phyloP scores from a whole-genome alignment of 2,329 filamentous ascomycete species.

The Chaetomium globosum region DNA sequence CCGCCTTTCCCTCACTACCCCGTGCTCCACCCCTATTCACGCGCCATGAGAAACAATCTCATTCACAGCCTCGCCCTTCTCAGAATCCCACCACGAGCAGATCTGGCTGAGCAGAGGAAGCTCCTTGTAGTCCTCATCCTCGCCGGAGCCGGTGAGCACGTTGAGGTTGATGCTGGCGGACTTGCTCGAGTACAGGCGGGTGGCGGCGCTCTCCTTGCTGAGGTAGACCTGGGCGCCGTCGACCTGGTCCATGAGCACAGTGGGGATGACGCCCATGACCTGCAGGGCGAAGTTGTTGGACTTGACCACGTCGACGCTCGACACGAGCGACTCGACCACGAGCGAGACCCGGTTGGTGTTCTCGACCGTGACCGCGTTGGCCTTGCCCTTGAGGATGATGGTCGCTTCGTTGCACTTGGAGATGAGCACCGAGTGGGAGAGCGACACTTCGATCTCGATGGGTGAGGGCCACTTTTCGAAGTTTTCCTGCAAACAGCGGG shows the following conservation, averaged over 20 bases:
- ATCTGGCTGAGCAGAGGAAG: conserved; percentile 88
- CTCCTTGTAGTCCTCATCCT: conserved; percentile 82
- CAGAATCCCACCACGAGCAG: conserved; percentile 70
- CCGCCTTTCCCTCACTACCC: background rate
- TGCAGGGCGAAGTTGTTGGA: conserved; percentile 93
- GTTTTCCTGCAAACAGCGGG: conserved; percentile 68
- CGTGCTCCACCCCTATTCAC: conserved; percentile 46
- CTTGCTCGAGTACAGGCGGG: conserved; percentile 89
- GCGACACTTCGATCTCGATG: conserved; percentile 77
- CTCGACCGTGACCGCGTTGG: conserved; percentile 94
- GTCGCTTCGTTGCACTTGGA: conserved; percentile 89
- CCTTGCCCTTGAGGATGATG: conserved; percentile 87
- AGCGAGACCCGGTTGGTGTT: conserved; percentile 84
- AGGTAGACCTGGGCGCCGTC: conserved; percentile 89
- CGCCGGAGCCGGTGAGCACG: conserved; percentile 67
- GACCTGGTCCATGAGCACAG: conserved; percentile 88
- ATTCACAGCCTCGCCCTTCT: conserved; percentile 74
- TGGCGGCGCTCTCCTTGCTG: conserved; percentile 72
- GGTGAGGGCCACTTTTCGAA: conserved; percentile 75
- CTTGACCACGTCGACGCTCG: conserved; percentile 92
- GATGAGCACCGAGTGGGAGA: conserved; percentile 89
- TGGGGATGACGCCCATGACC: conserved; percentile 75
- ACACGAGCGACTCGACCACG: conserved; percentile 85
- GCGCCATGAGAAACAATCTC: conserved; percentile 96
- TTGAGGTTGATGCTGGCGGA: conserved; percentile 85